These are phyloP conservation scores for Dryas drummondii DNA, from an alignment of 306 rosid species.

Conservation along the genomic window DNA sequence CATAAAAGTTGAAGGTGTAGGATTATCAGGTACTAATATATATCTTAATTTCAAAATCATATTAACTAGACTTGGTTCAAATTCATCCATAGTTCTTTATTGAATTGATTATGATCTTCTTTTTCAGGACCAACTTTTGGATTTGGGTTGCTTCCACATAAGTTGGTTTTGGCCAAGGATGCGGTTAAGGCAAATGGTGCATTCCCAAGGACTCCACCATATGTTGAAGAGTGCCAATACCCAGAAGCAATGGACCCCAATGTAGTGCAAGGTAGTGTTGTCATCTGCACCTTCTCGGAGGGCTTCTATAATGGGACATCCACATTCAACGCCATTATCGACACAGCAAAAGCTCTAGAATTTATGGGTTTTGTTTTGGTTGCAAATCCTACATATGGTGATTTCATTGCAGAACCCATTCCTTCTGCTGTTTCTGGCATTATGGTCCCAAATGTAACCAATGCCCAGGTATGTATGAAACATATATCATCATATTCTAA, in stretches of 20 bases:
- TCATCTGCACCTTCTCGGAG: conserved; percentile 69
- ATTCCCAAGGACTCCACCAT: conserved; percentile 40
- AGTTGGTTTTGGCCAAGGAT: conserved; percentile 73
- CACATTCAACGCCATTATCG: conserved; percentile 49
- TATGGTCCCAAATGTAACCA: conserved; percentile 58
- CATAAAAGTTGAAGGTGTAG: conserved; percentile 44
- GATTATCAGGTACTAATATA: conserved; percentile 50
- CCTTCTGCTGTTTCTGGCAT: conserved; percentile 63
- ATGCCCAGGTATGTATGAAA: conserved; percentile 51
- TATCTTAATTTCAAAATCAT: background rate
- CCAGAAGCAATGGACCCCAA: conserved; percentile 62
- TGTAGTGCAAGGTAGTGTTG: conserved; percentile 46
- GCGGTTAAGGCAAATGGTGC: conserved; percentile 52
- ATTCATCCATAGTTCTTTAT: background rate
- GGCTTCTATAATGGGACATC: conserved; percentile 73
- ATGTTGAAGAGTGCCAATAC: conserved; percentile 78
- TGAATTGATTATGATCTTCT: conserved; percentile 14
- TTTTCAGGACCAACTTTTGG: conserved; percentile 60
- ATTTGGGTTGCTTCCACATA: conserved; percentile 37
- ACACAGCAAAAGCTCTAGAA: conserved; percentile 53
- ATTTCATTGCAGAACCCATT: conserved; percentile 66
- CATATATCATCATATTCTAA: background rate
- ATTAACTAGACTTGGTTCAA: conserved; percentile 3
- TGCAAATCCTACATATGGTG: conserved; percentile 69
- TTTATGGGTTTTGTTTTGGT: conserved; percentile 54